Evolutionary conservation across 768 basidiomycete genomes (phyloP).

Genomic region (Boletus patriciae): DNA sequence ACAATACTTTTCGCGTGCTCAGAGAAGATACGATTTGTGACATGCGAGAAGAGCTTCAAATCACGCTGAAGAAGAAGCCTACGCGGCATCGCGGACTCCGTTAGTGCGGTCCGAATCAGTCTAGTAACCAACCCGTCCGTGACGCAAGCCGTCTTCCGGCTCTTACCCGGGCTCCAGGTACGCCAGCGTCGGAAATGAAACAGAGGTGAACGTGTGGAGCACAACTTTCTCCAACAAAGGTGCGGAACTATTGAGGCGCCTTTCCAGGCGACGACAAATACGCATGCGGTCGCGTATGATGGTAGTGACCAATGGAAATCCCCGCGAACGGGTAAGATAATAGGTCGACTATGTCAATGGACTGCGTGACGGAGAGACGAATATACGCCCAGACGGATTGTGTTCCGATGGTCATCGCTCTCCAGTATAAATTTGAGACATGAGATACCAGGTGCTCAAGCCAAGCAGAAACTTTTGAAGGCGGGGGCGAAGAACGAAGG

Average conservation of each 20-base stretch:
- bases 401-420: constrained; percentile 37
- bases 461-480: constrained; percentile 5
- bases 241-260: too few relatives aligned
- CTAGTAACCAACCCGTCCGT: too few relatives aligned
- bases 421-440: constrained; percentile 43
- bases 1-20: constrained; percentile 65
- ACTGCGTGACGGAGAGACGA: constrained; percentile 27
- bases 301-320: constrained; percentile 18
- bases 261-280: constrained; percentile 23
- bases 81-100: constrained; percentile 41
- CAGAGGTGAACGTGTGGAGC: too few relatives aligned
- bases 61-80: constrained; percentile 42
- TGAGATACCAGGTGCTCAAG: constrained; percentile 39
- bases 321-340: constrained; percentile 30
- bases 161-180: too few relatives aligned
- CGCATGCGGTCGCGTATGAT: constrained; percentile 32
- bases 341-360: constrained; percentile 22
- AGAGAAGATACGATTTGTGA: constrained; percentile 66
- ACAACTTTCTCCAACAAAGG: too few relatives aligned
- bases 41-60: constrained; percentile 57
- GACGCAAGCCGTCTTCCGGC: too few relatives aligned
- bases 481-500: constrained; percentile 13
- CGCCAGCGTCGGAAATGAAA: too few relatives aligned
- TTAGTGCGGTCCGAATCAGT: too few relatives aligned
- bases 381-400: constrained; percentile 43